Percentiles rank a stretch among this genome's conserved stretches.
Conservation (phyloP, 495 filamentous ascomycete species). For the Podospora bellae-mahoneyi region DNA sequence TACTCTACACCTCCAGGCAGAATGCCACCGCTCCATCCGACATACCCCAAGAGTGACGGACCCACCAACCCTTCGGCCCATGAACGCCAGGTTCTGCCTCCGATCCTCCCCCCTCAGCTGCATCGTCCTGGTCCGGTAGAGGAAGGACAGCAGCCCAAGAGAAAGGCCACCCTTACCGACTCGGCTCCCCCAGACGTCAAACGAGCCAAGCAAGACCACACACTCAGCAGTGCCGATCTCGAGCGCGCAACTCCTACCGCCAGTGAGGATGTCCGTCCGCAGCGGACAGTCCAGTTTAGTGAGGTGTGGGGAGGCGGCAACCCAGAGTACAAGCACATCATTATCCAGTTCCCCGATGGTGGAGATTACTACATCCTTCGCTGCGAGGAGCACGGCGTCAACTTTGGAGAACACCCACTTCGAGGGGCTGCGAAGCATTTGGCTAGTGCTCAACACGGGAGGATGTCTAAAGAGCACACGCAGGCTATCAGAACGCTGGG, state of each 20-base stretch:
- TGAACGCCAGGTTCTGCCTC: background rate
- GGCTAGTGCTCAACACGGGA: conserved; percentile 34
- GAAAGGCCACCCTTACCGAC: background rate
- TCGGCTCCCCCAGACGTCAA: background rate
- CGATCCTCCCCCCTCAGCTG: background rate
- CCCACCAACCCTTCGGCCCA: background rate
- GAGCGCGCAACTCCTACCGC: background rate
- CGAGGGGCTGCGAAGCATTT: conserved; percentile 45
- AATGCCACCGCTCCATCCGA: background rate
- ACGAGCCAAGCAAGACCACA: background rate
- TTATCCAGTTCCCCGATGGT: conserved; percentile 36
- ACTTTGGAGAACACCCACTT: conserved; percentile 41
- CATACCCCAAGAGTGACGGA: background rate
- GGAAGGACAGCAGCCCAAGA: background rate
- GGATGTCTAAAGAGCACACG: conserved; percentile 32
- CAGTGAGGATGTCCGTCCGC: background rate
- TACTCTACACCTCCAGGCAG: background rate
- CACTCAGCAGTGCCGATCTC: background rate
- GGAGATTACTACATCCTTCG: conserved; percentile 40
- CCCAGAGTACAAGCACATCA: conserved; percentile 39
- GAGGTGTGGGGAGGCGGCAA: conserved; percentile 41
- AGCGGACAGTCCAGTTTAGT: conserved; percentile 36
- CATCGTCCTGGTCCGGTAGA: background rate
- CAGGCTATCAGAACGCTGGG: conserved; percentile 37
- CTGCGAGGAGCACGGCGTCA: conserved; percentile 43